A percentile compares a stretch with the other conserved stretches of the same genome.
These are phyloP conservation scores for Talaromyces pinophilus DNA, from an alignment of 2,329 filamentous ascomycete genomes.

Conservation along the genomic window DNA sequence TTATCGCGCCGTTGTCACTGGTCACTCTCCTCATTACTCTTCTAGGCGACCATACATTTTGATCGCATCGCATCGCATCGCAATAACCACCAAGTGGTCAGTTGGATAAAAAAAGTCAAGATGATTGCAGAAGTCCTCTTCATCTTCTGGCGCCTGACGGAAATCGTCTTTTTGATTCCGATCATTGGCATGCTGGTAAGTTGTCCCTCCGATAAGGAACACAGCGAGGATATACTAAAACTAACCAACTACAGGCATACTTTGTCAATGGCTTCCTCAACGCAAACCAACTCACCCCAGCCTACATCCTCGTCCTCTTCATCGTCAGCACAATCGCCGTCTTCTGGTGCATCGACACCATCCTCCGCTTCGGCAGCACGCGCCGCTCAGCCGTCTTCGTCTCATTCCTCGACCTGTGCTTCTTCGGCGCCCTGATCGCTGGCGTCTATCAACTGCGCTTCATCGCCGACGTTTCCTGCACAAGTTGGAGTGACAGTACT, in stretches of 20 bases:
- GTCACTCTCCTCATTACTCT: not conserved
- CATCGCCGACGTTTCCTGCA: constrained; percentile 67
- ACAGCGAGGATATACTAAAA: not conserved
- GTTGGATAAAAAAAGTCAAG: constrained; percentile 28
- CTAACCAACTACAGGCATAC: constrained; percentile 44
- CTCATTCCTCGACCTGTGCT: constrained; percentile 61
- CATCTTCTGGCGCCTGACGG: constrained; percentile 61
- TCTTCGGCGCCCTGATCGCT: constrained; percentile 65
- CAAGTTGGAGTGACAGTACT: constrained; percentile 54
- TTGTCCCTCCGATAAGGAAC: constrained; percentile 10
- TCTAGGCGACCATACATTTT: not conserved
- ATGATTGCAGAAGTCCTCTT: constrained; percentile 61
- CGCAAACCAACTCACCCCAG: constrained; percentile 59
- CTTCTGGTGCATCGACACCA: constrained; percentile 62
- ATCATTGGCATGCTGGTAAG: constrained; percentile 62
- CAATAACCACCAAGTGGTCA: not conserved
- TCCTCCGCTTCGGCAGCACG: constrained; percentile 61
- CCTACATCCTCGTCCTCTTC: constrained; percentile 64
- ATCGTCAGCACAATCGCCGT: constrained; percentile 63
- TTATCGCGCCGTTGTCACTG: constrained; percentile 16
- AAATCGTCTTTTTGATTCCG: constrained; percentile 64
- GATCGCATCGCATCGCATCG: not conserved
- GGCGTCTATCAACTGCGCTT: constrained; percentile 60
- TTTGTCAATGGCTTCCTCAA: constrained; percentile 63
- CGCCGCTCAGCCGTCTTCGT: constrained; percentile 62